Conservation (phyloP, 768 basidiomycete genomes). For the Leccinum sublutescens region DNA sequence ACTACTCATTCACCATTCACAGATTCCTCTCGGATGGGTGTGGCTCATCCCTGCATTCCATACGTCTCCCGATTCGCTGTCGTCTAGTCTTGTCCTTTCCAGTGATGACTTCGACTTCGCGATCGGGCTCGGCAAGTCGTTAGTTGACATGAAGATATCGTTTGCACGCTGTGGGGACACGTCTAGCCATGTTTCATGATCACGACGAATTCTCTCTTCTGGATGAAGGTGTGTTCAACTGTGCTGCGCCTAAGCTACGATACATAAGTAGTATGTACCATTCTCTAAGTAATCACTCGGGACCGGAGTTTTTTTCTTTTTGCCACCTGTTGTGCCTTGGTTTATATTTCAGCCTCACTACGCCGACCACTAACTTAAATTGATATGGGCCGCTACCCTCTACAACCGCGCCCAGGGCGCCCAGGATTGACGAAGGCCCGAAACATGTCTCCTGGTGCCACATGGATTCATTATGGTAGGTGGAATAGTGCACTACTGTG, state of each 20-base stretch:
- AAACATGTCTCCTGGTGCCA: no score
- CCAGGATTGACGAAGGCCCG: no score
- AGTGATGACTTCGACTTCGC: constrained; percentile 76
- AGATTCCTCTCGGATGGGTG: constrained; percentile 81
- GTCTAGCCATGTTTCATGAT: not conserved
- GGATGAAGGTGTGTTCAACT: not conserved
- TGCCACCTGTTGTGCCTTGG: not conserved
- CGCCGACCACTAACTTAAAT: no score
- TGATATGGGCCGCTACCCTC: no score
- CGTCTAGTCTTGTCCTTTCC: constrained; percentile 41
- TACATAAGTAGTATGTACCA: not conserved
- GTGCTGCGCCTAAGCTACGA: not conserved
- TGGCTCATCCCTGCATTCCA: constrained; percentile 89
- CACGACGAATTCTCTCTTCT: not conserved
- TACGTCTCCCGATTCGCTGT: constrained; percentile 50
- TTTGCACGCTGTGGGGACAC: constrained; percentile 43
- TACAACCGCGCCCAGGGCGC: no score
- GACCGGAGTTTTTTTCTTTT: not conserved
- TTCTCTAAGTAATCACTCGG: not conserved
- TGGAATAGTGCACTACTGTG: not conserved
- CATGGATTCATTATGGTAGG: not conserved
- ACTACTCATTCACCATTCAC: constrained; percentile 3
- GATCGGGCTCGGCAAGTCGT: constrained; percentile 63
- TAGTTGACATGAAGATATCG: constrained; percentile 65
- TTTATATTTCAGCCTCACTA: no score